Conservation (phyloP, 805 yeast species). For the Teunomyces barrocoloradensis region DNA sequence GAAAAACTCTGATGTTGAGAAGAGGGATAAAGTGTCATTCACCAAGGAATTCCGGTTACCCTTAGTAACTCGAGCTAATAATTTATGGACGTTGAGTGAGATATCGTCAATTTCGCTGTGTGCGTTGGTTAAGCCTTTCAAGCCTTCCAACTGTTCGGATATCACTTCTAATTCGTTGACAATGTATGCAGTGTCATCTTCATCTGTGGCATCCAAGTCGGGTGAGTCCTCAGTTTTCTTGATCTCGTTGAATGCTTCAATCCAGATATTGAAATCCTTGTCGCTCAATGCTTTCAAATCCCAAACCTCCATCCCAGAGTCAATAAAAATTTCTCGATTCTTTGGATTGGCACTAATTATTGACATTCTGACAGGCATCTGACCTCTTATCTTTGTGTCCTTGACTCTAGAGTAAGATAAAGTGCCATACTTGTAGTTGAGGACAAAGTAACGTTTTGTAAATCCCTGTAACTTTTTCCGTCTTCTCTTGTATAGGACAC, state of each 20-base stretch:
- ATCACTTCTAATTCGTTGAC: conserved; percentile 9
- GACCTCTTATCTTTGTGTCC: conserved; percentile 78
- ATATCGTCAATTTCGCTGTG: conserved; percentile 9
- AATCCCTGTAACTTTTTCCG: conserved; percentile 85
- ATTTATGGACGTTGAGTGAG: conserved; percentile 18
- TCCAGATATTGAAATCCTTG: conserved; percentile 78
- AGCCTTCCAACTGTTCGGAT: conserved; percentile 3
- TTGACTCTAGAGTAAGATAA: conserved; percentile 78
- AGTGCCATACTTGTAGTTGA: conserved; percentile 80
- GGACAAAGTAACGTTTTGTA: conserved; percentile 76
- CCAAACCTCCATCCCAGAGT: conserved; percentile 97
- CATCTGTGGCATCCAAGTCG: conserved; percentile 6
- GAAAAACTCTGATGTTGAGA: conserved; percentile 32
- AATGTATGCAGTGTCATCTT: conserved; percentile 9
- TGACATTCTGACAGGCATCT: conserved; percentile 81
- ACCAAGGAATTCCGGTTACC: conserved; percentile 9
- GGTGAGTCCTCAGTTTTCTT: conserved; percentile 24
- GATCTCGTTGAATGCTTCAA: conserved; percentile 65
- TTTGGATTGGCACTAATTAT: conserved; percentile 77
- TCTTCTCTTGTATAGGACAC: conserved; percentile 71
- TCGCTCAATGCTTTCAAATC: conserved; percentile 65
- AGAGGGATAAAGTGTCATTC: conserved; percentile 26
- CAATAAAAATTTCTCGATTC: conserved; percentile 70
- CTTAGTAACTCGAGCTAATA: conserved; percentile 13
- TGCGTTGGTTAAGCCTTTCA: conserved; percentile 3